A percentile compares a stretch with the other conserved stretches of the same genome.
Evolutionary conservation across 2,329 filamentous ascomycete genomes (phyloP).

Genomic region (Esteya vermicola): DNA sequence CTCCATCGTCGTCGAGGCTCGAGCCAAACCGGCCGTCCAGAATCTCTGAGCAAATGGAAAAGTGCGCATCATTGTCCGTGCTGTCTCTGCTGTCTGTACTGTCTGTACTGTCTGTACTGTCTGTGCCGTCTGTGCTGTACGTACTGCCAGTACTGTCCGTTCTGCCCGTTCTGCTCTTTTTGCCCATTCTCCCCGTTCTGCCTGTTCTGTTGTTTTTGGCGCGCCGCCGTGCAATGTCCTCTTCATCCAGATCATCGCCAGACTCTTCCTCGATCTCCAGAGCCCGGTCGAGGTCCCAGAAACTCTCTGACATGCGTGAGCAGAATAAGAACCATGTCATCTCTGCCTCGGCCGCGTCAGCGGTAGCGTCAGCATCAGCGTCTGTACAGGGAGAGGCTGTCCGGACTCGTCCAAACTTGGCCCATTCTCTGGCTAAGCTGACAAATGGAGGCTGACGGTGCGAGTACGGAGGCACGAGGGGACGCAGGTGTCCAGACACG

Average conservation of each 20-base stretch:
- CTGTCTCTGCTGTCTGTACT: too few species aligned
- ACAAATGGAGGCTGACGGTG: constrained; percentile 4
- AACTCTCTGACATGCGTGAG: constrained; percentile 1
- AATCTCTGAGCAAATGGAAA: neutral
- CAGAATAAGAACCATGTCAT: constrained; percentile 6
- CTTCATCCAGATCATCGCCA: neutral
- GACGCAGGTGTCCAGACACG: constrained; percentile 4
- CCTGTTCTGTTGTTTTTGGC: too few species aligned
- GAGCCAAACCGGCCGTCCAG: neutral
- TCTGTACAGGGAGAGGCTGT: neutral
- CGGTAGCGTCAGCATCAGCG: neutral
- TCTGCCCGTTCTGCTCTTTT: too few species aligned
- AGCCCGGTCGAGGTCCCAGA: constrained; percentile 4
- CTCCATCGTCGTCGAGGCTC: neutral
- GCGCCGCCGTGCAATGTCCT: neutral
- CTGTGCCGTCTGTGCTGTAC: too few species aligned
- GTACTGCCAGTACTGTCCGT: too few species aligned
- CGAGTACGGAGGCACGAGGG: constrained; percentile 9
- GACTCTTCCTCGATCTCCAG: constrained; percentile 1
- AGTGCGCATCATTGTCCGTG: too few species aligned
- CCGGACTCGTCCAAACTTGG: neutral
- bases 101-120: too few species aligned
- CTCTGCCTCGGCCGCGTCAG: constrained; percentile 4
- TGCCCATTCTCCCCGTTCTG: neutral
- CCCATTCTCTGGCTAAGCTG: constrained; percentile 6